Conservation (phyloP, 2,329 filamentous ascomycete genomes). For the Penicillium sp. region DNA sequence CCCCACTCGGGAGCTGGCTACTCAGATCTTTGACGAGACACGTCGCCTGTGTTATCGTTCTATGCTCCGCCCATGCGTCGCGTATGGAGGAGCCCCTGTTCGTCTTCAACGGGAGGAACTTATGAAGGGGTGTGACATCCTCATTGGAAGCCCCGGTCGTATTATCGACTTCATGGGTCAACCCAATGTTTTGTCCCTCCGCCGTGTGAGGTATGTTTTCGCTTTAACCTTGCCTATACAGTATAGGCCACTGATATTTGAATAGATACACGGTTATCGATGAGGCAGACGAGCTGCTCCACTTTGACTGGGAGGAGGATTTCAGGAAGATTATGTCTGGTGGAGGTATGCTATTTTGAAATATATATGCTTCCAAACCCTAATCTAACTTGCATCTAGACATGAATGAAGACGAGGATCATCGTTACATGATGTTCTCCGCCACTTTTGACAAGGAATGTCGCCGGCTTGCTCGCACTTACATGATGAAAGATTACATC, state of each 20-base stretch:
- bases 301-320: conserved; percentile 74
- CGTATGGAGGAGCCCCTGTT: conserved; percentile 81
- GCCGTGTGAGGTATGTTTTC: conserved; percentile 66
- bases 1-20: conserved; percentile 85
- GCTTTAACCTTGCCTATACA: neutral
- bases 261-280: conserved; percentile 72
- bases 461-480: conserved; percentile 73
- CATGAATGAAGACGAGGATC: conserved; percentile 72
- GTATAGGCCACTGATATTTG: neutral
- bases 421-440: conserved; percentile 80
- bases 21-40: conserved; percentile 93
- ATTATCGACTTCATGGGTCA: conserved; percentile 80
- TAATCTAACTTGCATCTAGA: conserved; percentile 44
- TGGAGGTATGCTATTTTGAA: conserved; percentile 64
- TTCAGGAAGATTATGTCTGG: conserved; percentile 75
- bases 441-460: conserved; percentile 86
- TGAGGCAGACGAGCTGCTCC: conserved; percentile 91
- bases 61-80: conserved; percentile 87
- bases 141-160: conserved; percentile 86
- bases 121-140: conserved; percentile 79
- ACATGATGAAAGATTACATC: conserved; percentile 72
- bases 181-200: conserved; percentile 66
- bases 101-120: conserved; percentile 71
- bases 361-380: neutral
- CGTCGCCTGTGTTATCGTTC: conserved; percentile 91